Conservation (phyloP, 495 filamentous ascomycete species). For the Aspergillus bridgeri region DNA sequence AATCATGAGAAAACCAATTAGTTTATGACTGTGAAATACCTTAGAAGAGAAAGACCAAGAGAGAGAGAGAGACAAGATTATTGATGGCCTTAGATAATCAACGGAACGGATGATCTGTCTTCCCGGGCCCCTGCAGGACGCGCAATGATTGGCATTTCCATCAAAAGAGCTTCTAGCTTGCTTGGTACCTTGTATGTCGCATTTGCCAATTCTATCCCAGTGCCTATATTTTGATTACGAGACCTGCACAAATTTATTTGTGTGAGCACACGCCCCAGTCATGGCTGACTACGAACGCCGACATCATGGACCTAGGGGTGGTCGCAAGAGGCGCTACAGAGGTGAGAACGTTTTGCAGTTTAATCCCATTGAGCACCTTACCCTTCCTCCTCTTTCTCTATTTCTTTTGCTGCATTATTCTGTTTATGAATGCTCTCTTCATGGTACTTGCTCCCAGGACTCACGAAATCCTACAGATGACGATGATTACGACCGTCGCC, state of each 20-base stretch:
- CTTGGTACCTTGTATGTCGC: background rate
- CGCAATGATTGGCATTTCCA: background rate
- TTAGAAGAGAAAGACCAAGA: too few species aligned
- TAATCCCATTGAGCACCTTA: background rate
- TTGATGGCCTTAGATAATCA: slow-evolving; percentile 18
- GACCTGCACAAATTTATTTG: background rate
- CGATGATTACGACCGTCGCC: slow-evolving; percentile 70
- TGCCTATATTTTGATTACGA: background rate
- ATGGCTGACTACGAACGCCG: slow-evolving; percentile 79
- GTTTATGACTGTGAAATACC: too few species aligned
- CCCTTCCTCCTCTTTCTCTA: background rate
- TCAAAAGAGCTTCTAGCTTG: slow-evolving; percentile 6
- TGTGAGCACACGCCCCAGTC: background rate
- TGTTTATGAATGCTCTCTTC: background rate
- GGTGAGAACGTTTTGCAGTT: slow-evolving; percentile 31
- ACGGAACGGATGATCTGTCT: slow-evolving; percentile 19
- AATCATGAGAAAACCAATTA: too few species aligned
- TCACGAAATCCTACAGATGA: slow-evolving; percentile 54
- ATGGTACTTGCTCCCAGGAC: slow-evolving; percentile 7
- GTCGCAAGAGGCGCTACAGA: slow-evolving; percentile 64
- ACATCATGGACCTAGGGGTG: slow-evolving; percentile 53
- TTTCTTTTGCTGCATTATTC: too few species aligned
- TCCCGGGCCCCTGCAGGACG: slow-evolving; percentile 6
- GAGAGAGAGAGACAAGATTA: too few species aligned
- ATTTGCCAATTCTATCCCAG: background rate